Conservation (phyloP, 2,329 filamentous ascomycete species). For the Sclerotinia nivalis region DNA sequence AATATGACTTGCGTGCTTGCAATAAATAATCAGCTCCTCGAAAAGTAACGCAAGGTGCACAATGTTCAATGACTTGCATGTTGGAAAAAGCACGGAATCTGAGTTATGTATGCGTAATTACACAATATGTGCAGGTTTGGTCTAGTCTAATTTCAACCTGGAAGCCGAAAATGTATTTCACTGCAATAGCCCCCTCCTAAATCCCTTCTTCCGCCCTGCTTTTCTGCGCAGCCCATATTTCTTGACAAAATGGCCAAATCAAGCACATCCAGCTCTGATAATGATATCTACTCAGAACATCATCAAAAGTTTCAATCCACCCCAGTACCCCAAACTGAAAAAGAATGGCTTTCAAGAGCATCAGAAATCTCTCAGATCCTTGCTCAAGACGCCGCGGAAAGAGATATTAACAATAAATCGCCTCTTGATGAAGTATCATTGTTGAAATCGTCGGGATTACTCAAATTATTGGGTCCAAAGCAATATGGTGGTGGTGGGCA, state of each 20-base stretch:
- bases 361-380: slow-evolving; percentile 2
- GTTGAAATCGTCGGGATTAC: slow-evolving; percentile 52
- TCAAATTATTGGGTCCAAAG: slow-evolving; percentile 52
- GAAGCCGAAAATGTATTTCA: not conserved
- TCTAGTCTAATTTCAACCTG: not conserved
- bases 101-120: not conserved
- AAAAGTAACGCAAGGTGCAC: not conserved
- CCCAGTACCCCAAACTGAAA: slow-evolving; percentile 5
- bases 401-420: slow-evolving; percentile 54
- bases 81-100: slow-evolving; percentile 1
- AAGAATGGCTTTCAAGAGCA: slow-evolving; percentile 18
- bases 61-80: not conserved
- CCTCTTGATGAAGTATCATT: slow-evolving; percentile 53
- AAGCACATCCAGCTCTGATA: not conserved
- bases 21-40: not conserved
- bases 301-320: slow-evolving; percentile 5
- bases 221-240: not conserved
- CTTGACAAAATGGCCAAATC: not conserved
- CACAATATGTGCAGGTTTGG: not conserved
- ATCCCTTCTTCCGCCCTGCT: not conserved
- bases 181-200: slow-evolving; percentile 2
- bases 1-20: not conserved
- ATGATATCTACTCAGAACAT: not conserved
- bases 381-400: slow-evolving; percentile 20
- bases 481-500: slow-evolving; percentile 56